Base-by-base conservation (phyloP, 306 rosid genomes). In the Dryas alaskensis region DNA sequence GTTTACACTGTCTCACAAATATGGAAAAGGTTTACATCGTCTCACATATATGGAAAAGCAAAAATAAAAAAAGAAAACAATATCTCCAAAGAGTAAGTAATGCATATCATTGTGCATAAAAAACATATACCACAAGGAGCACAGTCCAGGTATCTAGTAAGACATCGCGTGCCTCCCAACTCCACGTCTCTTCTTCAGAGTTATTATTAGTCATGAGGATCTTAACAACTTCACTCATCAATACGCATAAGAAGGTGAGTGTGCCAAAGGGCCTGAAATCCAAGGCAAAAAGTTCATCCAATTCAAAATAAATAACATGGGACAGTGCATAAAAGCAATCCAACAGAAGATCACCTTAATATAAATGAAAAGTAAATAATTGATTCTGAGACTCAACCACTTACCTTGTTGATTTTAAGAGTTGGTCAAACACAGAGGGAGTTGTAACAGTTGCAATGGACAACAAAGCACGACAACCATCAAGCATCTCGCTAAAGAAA, bases 151-250 rank as follows among this genome's bases (percentile, higher is more conserved):
- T 84, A 80, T 93, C 98, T 75, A 93, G 80, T 74, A 93, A 80
- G 67, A 87, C 78, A 82, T 93, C 98, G 42, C 98, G 98, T 64
- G 98, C 97, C 83, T 85, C 92, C 93, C 92, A 91, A 71, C 96
- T 89, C 98, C 98, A 93, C 12, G 86, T 87, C 84, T 87, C 97
- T 77, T 93, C 97, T 44, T 89, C 97, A 13, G 86, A 80, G 85
- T 80, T 76, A 65, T 73, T 81, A 81, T 73, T 81, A 81, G 85
- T 81, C 88, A 81, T 78, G 73, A 87, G 89, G 86, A 78, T 87
- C 83, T 91, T 93, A 74, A 91, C 81, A 51, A 89, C 97, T 83
- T 89, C 98, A 58, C 86, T 82, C 97, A 91, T 91, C 82, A 87
- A 82, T 74, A 79, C 49, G 42, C 96, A 88, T 84, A 93, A 64